A percentile compares a stretch with the other conserved stretches of the same genome.
Conservation (phyloP, 495 filamentous ascomycete species). For the Parachaetomium inaequale region DNA sequence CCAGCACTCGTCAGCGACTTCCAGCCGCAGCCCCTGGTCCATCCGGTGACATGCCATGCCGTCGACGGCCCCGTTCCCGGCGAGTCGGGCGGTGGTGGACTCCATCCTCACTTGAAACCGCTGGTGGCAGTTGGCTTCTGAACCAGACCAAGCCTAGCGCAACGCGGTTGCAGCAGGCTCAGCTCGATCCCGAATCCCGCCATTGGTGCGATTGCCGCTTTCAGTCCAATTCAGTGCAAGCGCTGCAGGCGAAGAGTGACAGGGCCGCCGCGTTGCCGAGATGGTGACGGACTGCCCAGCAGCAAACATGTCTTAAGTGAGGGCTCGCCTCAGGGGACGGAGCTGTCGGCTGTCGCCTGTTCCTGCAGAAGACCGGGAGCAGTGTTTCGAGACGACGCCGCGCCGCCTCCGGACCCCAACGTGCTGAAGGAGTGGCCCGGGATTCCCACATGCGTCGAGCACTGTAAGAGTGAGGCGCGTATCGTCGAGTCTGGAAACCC, state of each 20-base stretch:
- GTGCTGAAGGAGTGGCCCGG: not conserved
- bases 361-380: not conserved
- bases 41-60: not conserved
- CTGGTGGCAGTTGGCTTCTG: not conserved
- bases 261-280: not conserved
- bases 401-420: conserved; percentile 7
- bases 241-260: not conserved
- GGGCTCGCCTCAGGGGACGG: not conserved
- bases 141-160: not conserved
- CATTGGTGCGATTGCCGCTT: conserved; percentile 20
- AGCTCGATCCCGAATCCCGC: not conserved
- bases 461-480: conserved; percentile 8
- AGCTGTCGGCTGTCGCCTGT: not conserved
- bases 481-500: not conserved
- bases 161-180: not conserved
- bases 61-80: conserved; percentile 6
- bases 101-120: not conserved
- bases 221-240: conserved; percentile 11
- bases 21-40: not conserved
- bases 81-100: not conserved
- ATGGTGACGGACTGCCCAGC: not conserved
- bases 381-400: not conserved
- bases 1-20: not conserved
- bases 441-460: not conserved
- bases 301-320: conserved; percentile 4